Base-by-base conservation (phyloP, 805 yeast genomes). In the Pichia cephalocereana region DNA sequence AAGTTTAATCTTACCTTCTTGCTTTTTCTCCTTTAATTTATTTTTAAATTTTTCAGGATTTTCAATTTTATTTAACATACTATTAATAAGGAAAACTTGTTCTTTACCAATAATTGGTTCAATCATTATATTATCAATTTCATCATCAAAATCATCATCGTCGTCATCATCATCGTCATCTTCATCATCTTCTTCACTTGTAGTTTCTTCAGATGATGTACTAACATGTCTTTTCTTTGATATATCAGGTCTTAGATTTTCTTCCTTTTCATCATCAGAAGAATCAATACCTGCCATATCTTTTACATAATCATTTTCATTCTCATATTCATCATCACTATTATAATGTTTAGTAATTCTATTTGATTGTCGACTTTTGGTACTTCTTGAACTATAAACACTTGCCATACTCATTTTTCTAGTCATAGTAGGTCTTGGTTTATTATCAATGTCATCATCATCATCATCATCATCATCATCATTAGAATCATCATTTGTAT, bases 91-190 rank as follows among this genome's bases (percentile, higher is more conserved):
- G 38, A 67, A 67, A 43, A 76, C 63, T 52, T 77, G 80, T 12
- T 70, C 68, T 34, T 69, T 69, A 27, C 79, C 80, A 36, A 78
- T 76, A 2, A 78, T 78, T 9, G 74, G 72, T 47, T 69, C 74
- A 19, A 69, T 68, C 47, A 65, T 57, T 48, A 67, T 68, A 43
- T 65, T 66, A 45, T 68, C 71, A 2, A 67, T 61, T 43, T 64
- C 71, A 49, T 66, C 68, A 47, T 67, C 69, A 45, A 63, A 63
- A 40, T 66, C 70, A 43, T 55, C 62, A 17, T 61, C 66, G 19
- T 57, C 62, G 10, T 57, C 63, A 26, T 56, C 66, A 3, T 60
- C 65, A 12, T 62, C 65, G 10, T 55, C 60, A 11, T 56, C 63
- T 3, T 51, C 54, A 30, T 49, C 56, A 2, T 46, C 54, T 19